Conservation (phyloP, 306 rosid genomes). For the Dalbergia cochinchinensis region DNA sequence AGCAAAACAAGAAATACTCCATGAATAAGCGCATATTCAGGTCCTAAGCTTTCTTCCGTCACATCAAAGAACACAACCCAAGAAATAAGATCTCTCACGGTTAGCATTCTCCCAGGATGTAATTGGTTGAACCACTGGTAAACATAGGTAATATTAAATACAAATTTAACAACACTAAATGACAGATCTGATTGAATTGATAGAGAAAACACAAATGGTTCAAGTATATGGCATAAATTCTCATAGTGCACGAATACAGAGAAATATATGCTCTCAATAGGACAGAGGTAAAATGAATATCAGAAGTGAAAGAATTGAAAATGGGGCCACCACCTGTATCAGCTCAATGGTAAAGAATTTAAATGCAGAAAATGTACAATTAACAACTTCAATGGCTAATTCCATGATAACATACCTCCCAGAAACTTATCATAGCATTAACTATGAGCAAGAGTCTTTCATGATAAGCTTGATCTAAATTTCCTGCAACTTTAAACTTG, state of each 20-base stretch:
- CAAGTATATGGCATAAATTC: not conserved
- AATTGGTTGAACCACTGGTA: constrained; percentile 82
- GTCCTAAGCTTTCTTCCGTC: constrained; percentile 66
- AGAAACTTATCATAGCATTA: constrained; percentile 76
- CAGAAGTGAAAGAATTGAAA: not conserved
- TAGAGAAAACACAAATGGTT: not conserved
- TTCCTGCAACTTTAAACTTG: constrained; percentile 46
- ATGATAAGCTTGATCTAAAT: constrained; percentile 4
- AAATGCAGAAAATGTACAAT: not conserved
- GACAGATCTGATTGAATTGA: not conserved
- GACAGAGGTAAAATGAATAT: constrained; percentile 2
- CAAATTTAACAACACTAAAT: constrained; percentile 19
- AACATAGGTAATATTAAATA: constrained; percentile 23
- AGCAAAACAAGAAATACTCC: constrained; percentile 94
- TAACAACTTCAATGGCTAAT: constrained; percentile 19
- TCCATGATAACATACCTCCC: constrained; percentile 66
- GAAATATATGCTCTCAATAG: constrained; percentile 3
- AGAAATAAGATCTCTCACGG: constrained; percentile 92
- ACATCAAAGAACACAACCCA: constrained; percentile 80
- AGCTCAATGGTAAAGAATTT: constrained; percentile 21
- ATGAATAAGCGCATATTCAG: constrained; percentile 80
- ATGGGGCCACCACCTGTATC: not conserved
- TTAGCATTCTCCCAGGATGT: constrained; percentile 78
- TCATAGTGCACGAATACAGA: not conserved
- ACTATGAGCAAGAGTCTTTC: constrained; percentile 56